These are phyloP conservation scores for Gaertneriomyces sp. DNA, from an alignment of 192 early-diverging fungal species.

Conservation along the genomic window DNA sequence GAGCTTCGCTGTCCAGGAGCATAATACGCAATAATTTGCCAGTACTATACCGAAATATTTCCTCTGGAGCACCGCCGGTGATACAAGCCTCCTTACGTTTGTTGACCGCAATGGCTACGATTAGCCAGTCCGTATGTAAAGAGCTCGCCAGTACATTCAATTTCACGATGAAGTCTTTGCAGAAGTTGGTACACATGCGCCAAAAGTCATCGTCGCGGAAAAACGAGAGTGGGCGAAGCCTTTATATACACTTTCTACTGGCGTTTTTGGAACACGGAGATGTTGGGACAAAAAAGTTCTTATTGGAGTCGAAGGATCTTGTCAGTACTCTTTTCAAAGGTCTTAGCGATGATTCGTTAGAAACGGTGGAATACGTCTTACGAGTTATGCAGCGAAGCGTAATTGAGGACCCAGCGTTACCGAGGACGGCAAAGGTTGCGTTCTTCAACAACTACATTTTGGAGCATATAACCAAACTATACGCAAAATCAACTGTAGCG, in stretches of 20 bases:
- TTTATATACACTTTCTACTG: slow-evolving; percentile 74
- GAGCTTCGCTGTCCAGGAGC: slow-evolving; percentile 40
- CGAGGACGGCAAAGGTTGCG: slow-evolving; percentile 52
- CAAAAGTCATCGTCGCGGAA: slow-evolving; percentile 1
- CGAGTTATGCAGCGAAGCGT: slow-evolving; percentile 53
- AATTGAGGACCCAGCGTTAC: slow-evolving; percentile 60
- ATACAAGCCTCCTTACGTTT: slow-evolving; percentile 62
- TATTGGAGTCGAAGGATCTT: slow-evolving; percentile 72
- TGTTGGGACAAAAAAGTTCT: slow-evolving; percentile 59
- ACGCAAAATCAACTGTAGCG: too few species aligned
- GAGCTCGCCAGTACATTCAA: slow-evolving; percentile 72
- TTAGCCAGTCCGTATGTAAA: slow-evolving; percentile 51
- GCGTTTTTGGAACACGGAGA: slow-evolving; percentile 73
- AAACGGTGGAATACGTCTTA: slow-evolving; percentile 58
- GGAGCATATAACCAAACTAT: slow-evolving; percentile 43
- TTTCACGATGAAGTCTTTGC: slow-evolving; percentile 51
- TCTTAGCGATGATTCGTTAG: slow-evolving; percentile 60
- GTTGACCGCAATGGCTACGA: slow-evolving; percentile 59
- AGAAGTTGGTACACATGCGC: slow-evolving; percentile 8
- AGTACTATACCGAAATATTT: slow-evolving; percentile 58
- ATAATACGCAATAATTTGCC: slow-evolving; percentile 68
- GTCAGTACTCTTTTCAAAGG: slow-evolving; percentile 67
- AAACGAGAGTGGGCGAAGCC: slow-evolving; percentile 55
- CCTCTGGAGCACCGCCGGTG: slow-evolving; percentile 52
- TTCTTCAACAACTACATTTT: slow-evolving; percentile 74